phyloP scores from a whole-genome alignment of 2,329 filamentous ascomycete species.

The Fusarium bactridioides region DNA sequence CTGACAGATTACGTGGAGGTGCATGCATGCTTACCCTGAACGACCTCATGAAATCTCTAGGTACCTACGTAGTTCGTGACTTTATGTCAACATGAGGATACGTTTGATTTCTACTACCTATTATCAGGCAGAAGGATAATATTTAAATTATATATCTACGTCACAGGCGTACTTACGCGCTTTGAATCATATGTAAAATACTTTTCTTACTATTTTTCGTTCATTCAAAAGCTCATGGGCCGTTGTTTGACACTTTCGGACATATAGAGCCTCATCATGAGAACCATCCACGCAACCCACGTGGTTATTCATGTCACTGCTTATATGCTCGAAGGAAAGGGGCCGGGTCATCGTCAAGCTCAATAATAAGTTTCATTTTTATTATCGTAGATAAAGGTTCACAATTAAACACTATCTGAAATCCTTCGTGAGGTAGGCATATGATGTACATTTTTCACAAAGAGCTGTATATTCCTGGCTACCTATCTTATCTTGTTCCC shows the following conservation, averaged over 20 bases:
- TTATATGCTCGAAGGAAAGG: neutral
- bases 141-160: neutral
- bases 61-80: neutral
- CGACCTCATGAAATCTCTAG: neutral
- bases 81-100: neutral
- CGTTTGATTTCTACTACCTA: neutral
- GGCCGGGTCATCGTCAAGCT: neutral
- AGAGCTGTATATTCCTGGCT: neutral
- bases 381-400: no score
- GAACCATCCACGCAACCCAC: neutral
- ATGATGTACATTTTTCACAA: no score
- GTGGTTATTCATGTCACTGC: neutral
- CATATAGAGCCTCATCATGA: neutral
- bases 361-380: neutral
- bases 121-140: neutral
- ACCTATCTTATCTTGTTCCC: no score
- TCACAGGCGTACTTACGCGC: neutral
- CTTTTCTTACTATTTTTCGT: neutral
- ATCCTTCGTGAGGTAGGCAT: neutral
- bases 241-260: neutral
- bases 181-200: neutral
- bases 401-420: no score
- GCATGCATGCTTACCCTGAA: constrained; percentile 17
- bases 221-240: neutral
- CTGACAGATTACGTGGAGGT: constrained; percentile 32